These are phyloP conservation scores for Nidularia sp. DNA, from an alignment of 768 basidiomycete genomes.

Conservation along the genomic window DNA sequence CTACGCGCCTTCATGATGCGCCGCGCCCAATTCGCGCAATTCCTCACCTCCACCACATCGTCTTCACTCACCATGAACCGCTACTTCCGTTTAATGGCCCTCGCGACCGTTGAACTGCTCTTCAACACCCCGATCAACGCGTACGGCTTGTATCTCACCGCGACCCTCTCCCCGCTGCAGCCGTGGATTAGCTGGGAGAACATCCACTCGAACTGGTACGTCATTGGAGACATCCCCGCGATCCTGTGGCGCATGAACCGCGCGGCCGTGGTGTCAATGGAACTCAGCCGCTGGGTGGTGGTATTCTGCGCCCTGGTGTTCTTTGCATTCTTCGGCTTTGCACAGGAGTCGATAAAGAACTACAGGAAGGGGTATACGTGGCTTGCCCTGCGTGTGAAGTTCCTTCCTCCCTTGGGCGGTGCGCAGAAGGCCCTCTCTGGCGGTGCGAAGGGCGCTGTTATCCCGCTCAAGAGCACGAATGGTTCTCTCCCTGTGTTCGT, in stretches of 20 bases:
- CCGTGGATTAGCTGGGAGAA: slow-evolving; percentile 49
- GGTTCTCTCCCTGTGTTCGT: no score
- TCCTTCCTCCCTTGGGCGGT: no score
- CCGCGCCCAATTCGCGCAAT: slow-evolving; percentile 37
- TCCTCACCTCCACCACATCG: no score
- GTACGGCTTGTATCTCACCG: slow-evolving; percentile 18
- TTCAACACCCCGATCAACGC: slow-evolving; percentile 41
- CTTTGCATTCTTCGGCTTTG: slow-evolving; percentile 15
- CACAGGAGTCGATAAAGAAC: slow-evolving; percentile 11
- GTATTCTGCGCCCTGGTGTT: slow-evolving; percentile 20
- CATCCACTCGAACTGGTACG: slow-evolving; percentile 44
- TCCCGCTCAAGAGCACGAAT: no score
- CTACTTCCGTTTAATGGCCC: slow-evolving; percentile 57
- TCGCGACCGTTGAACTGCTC: slow-evolving; percentile 42
- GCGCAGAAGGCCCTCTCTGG: no score
- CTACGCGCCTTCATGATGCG: slow-evolving; percentile 36
- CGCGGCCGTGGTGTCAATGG: slow-evolving; percentile 19
- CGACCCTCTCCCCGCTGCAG: no score
- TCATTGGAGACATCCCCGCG: slow-evolving; percentile 36
- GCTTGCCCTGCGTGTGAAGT: no score
- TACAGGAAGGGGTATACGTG: slow-evolving; percentile 9
- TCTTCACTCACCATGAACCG: slow-evolving; percentile 36
- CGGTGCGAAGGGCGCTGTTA: no score
- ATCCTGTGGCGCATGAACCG: slow-evolving; percentile 34
- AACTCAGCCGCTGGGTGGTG: slow-evolving; percentile 45